A percentile compares a stretch with the other conserved stretches of the same genome.
These are phyloP conservation scores for Malus hybrid DNA, from an alignment of 331 rosid species.

Conservation along the genomic window DNA sequence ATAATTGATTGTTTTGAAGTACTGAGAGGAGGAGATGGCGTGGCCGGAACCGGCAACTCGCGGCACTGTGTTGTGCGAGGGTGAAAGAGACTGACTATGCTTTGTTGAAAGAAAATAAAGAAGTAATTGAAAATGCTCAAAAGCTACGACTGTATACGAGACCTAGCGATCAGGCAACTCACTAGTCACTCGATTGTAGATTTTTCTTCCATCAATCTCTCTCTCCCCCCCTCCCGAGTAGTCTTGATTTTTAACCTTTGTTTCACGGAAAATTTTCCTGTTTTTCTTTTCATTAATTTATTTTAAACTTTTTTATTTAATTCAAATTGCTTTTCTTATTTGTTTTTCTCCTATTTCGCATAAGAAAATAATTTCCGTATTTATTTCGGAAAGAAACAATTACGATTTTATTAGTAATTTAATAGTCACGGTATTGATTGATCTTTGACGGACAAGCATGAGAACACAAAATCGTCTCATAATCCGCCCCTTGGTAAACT, in stretches of 20 bases:
- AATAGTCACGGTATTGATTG: too few species aligned
- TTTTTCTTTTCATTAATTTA: neutral
- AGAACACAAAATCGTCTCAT: too few species aligned
- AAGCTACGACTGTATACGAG: constrained; percentile 18
- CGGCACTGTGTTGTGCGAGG: constrained; percentile 23
- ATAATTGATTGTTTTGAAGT: neutral
- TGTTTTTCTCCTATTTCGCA: too few species aligned
- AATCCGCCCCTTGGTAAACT: too few species aligned
- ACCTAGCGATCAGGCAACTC: constrained; percentile 30
- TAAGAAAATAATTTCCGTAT: too few species aligned
- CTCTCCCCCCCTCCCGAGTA: neutral
- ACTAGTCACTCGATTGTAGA: neutral
- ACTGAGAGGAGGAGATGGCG: constrained; percentile 8
- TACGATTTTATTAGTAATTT: too few species aligned
- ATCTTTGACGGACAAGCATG: too few species aligned
- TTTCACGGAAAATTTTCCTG: neutral
- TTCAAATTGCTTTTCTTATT: neutral
- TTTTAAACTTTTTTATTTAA: neutral
- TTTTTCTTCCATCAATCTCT: neutral
- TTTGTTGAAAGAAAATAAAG: constrained; percentile 24
- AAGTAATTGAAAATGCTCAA: constrained; percentile 28
- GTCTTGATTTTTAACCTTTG: constrained; percentile 1
- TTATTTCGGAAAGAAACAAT: too few species aligned
- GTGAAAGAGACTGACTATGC: constrained; percentile 27
- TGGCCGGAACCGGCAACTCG: constrained; percentile 26